Evolutionary conservation across 805 yeast genomes (phyloP).

Genomic region (Vanderwaltozyma yarrowii): DNA sequence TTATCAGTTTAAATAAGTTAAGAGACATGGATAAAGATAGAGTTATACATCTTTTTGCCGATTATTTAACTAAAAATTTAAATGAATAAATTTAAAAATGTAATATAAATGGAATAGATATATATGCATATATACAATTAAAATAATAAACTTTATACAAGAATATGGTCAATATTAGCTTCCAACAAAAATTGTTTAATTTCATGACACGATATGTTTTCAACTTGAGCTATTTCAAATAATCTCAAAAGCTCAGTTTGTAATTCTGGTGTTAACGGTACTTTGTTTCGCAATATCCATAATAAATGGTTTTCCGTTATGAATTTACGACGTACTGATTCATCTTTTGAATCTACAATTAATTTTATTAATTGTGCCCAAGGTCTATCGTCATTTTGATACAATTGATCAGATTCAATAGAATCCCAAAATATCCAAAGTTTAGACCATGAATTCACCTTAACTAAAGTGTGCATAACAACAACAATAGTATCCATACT

Average conservation of each 20-base stretch:
- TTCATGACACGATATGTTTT: background rate
- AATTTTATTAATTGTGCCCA: conserved; percentile 18
- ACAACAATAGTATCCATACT: conserved; percentile 8
- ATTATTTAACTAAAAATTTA: conserved; percentile 60
- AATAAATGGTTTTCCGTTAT: conserved; percentile 18
- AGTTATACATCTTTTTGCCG: conserved; percentile 64
- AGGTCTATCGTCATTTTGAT: conserved; percentile 17
- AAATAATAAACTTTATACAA: no score
- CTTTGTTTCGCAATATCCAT: conserved; percentile 17
- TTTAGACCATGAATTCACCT: conserved; percentile 15
- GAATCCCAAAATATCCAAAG: conserved; percentile 19
- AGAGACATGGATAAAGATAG: conserved; percentile 61
- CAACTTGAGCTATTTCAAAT: conserved; percentile 3
- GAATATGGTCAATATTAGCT: background rate
- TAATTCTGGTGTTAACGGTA: conserved; percentile 11
- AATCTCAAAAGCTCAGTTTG: conserved; percentile 8
- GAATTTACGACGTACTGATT: conserved; percentile 7
- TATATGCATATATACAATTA: no score
- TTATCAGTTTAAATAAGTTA: conserved; percentile 70
- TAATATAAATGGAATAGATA: background rate
- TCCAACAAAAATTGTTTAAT: background rate
- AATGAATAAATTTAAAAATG: conserved; percentile 12
- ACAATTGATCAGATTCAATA: conserved; percentile 4
- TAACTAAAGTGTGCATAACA: conserved; percentile 12
- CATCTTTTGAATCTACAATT: conserved; percentile 11